Conservation (phyloP, 805 yeast species). For the Yarrowia bubula region DNA sequence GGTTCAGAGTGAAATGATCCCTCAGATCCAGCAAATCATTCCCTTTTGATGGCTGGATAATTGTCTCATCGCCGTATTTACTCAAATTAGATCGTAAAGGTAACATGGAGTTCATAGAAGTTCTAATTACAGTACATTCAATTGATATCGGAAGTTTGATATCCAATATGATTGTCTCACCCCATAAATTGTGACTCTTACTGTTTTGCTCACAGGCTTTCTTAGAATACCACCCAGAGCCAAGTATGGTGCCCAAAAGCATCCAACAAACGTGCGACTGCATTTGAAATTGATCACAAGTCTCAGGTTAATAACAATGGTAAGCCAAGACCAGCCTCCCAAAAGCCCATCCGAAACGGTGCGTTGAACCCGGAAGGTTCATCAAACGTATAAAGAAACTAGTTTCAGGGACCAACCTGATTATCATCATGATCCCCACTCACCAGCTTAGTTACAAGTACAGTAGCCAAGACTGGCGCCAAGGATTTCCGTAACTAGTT, state of each 20-base stretch:
- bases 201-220: not conserved
- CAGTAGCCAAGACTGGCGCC: not conserved
- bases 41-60: not conserved
- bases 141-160: not conserved
- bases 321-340: not conserved
- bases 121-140: not conserved
- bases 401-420: not conserved
- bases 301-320: no score
- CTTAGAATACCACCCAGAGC: not conserved
- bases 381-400: not conserved
- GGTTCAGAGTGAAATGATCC: not conserved
- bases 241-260: no score
- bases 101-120: not conserved
- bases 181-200: not conserved
- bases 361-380: not conserved
- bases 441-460: not conserved
- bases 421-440: not conserved
- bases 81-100: not conserved
- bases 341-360: not conserved
- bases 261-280: no score
- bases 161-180: constrained; percentile 1
- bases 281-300: no score
- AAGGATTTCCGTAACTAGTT: not conserved
- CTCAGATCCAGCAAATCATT: not conserved
- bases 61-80: not conserved